These are phyloP conservation scores for Suillus cothurnatus DNA, from an alignment of 768 basidiomycete genomes.

Conservation along the genomic window DNA sequence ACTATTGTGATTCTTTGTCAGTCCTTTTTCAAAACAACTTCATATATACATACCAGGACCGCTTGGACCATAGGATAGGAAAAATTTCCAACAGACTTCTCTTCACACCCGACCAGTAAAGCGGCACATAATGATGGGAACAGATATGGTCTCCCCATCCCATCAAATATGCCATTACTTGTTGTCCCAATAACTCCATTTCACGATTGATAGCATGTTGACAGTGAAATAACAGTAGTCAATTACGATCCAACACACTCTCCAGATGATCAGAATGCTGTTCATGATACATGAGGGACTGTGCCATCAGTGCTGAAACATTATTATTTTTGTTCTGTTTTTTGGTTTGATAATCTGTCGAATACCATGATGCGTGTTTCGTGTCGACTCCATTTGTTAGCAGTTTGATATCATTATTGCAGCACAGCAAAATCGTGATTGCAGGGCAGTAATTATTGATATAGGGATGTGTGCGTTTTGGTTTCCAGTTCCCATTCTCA, in stretches of 20 bases:
- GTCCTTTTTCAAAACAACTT: no score
- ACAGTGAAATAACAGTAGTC: constrained; percentile 33
- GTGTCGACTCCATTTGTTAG: constrained; percentile 39
- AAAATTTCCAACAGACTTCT: no score
- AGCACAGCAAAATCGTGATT: constrained; percentile 25
- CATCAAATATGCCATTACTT: constrained; percentile 46
- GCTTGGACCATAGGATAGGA: no score
- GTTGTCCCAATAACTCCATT: constrained; percentile 41
- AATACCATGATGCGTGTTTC: constrained; percentile 35
- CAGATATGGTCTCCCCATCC: constrained; percentile 41
- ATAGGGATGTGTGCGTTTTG: no score
- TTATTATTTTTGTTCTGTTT: constrained; percentile 34
- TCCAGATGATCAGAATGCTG: constrained; percentile 14
- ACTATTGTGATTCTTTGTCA: no score
- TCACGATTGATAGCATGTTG: constrained; percentile 36
- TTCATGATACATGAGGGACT: constrained; percentile 34
- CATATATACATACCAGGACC: no score
- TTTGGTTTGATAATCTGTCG: constrained; percentile 39
- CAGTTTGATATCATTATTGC: constrained; percentile 47
- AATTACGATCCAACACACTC: constrained; percentile 27
- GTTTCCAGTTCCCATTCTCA: no score
- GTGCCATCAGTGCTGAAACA: constrained; percentile 36
- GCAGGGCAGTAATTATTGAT: constrained; percentile 15
- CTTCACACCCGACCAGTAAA: no score
- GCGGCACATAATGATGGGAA: no score